Evolutionary conservation across 352 stramenopile genomes (phyloP).

Genomic region (Globisporangium carolinianum): DNA sequence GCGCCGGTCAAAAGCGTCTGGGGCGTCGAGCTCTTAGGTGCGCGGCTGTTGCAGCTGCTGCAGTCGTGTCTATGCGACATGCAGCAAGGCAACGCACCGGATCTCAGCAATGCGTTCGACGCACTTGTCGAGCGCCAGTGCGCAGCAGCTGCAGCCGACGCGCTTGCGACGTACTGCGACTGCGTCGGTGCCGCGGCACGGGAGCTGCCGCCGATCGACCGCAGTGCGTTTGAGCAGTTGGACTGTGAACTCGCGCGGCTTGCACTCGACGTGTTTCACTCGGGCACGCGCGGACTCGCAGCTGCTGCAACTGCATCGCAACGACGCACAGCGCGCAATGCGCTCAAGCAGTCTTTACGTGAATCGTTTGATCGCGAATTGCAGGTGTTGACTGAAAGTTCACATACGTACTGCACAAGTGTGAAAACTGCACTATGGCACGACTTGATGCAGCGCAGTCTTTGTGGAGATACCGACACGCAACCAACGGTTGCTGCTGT

Average conservation of each 20-base stretch:
- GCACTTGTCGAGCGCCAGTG: conserved; percentile 58
- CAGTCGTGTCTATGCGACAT: conserved; percentile 22
- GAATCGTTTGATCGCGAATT: conserved; percentile 33
- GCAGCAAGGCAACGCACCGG: conserved; percentile 24
- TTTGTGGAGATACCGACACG: neutral
- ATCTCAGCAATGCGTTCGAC: conserved; percentile 63
- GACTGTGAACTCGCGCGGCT: conserved; percentile 68
- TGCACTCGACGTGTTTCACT: conserved; percentile 62
- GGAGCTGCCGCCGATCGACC: conserved; percentile 54
- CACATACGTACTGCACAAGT: conserved; percentile 40
- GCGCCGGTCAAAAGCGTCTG: conserved; percentile 61
- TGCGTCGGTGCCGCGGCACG: conserved; percentile 53
- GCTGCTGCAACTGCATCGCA: conserved; percentile 16
- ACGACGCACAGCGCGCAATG: conserved; percentile 33
- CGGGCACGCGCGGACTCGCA: conserved; percentile 22
- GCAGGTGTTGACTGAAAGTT: conserved; percentile 31
- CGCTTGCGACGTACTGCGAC: conserved; percentile 64
- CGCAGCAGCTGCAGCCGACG: conserved; percentile 39
- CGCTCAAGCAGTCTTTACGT: conserved; percentile 46
- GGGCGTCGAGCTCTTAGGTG: conserved; percentile 45
- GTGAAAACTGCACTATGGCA: conserved; percentile 34
- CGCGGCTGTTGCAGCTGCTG: conserved; percentile 40
- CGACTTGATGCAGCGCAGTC: neutral
- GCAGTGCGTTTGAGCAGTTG: conserved; percentile 54
- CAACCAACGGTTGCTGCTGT: conserved; percentile 28